Evolutionary conservation across 129 eudicot species (phyloP), one percentile per base, ranked within the genome.

Genomic region (Tagetes patula): DNA sequence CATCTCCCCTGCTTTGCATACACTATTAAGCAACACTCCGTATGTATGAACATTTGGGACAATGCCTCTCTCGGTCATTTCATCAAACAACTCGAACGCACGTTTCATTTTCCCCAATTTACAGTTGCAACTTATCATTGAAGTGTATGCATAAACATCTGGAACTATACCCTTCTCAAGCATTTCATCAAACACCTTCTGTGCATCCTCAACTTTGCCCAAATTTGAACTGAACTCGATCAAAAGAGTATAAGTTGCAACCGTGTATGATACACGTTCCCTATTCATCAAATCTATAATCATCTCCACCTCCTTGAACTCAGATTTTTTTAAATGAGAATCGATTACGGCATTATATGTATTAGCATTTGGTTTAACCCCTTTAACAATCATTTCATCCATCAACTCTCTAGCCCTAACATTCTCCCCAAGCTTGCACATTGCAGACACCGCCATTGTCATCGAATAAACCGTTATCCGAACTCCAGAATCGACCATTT

Each of bases 1-100:
- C 95, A 85, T 82, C 75, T 85, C 77, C 49, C 96, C 96, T 5
- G 71, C 81, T 75, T 84, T 87, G 84, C 96, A 87, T 59, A 93
- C 67, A 48, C 96, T 91, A 49, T 87, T 76, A 6, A 89, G 65
- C 75, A 93, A 56, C 36, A 89, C 86, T 9, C 89, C 92, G 6
- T 89, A 93, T 14, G 95, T 87, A 37, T 85, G 90, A 45, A 49
- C 67, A 77, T 73, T 86, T 3, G 96, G 96, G 67, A 58, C 79
- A 49, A 89, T 41, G 6, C 90, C 92, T 75, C 77, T 86, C 46
- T 89, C 86, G 3, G 72, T 70, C 88, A 89, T 54, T 50, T 85
- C 89, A 80, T 89, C 96, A 48, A 89, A 86, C 64, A 89, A 53
- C 75, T 70, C 66, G 39, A 88, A 86, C 6, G 96, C 98, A 61